Base-by-base conservation (phyloP, 176 grass and related monocot species). In the Oryza nivara region DNA sequence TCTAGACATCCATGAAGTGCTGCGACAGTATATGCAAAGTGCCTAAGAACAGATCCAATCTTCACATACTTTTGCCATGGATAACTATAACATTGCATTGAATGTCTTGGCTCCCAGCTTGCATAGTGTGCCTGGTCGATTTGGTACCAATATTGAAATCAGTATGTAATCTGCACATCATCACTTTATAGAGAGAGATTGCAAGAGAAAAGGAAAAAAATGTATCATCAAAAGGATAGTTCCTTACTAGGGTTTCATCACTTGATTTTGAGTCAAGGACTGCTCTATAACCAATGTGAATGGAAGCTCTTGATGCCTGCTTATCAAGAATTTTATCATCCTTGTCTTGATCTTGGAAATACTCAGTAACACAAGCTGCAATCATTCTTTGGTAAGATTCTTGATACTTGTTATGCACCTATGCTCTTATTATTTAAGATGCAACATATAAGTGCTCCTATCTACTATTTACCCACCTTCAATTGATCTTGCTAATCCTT, bases 21-120 rank as follows among this genome's bases (percentile, higher is more conserved):
- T 64, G 92, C 93, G 17, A 90, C 91, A 6, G 96, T 93, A 84
- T 93, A 95, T 19, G 91, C 93, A 68, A 98, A 98, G 83, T 93
- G 93, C 45, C 93, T 89, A 22, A 98, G 89, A 52, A 89, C 89
- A 32, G 91, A 83, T 65, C 96, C 96, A 17, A 98, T 91, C 81
- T 98, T 98, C 74, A 98, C 96, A 78, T 95, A 98, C 67, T 93
- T 94, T 83, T 93, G 91, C 91, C 93, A 92, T 80, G 96, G 96
- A 65, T 95, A 95, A 70, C 88, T 98, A 74, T 98, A 92, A 44
- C 96, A 95, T 60, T 90, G 91, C 88, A 80, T 92, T 1, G 96
- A 92, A 81, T 98, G 93, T 79, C 93, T 91, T 52, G 96, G 96
- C 74, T 98, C 96, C 96, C 96, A 98, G 85, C 96, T 95, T 82